Evolutionary conservation across 805 yeast genomes (phyloP).

Genomic region (Clavispora phyllophila): DNA sequence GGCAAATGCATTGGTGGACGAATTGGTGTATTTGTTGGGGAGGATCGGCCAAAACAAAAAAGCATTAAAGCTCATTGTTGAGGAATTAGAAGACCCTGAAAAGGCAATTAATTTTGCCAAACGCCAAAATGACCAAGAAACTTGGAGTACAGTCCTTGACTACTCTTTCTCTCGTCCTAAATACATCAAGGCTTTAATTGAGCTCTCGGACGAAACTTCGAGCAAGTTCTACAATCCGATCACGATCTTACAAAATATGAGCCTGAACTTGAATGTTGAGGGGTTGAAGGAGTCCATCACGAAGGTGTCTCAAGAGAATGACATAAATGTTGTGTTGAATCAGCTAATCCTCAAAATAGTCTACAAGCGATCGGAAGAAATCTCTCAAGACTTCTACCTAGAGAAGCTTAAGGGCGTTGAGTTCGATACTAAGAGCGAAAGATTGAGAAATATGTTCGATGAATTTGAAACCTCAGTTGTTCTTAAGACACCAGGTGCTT

Average conservation of each 20-base stretch:
- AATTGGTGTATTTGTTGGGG: conserved; percentile 76
- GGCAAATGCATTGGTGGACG: conserved; percentile 48
- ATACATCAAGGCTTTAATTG: conserved; percentile 72
- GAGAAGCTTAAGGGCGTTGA: conserved; percentile 25
- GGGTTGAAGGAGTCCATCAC: conserved; percentile 60
- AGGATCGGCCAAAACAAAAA: conserved; percentile 72
- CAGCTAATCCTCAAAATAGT: conserved; percentile 44
- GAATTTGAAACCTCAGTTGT: conserved; percentile 27
- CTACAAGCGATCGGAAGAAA: conserved; percentile 25
- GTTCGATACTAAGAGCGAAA: conserved; percentile 13
- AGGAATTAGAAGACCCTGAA: conserved; percentile 70
- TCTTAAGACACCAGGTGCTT: conserved; percentile 6
- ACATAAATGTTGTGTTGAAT: conserved; percentile 46
- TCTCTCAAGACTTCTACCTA: conserved; percentile 18
- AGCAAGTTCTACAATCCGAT: conserved; percentile 50
- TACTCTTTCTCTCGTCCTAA: conserved; percentile 67
- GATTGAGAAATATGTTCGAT: conserved; percentile 16
- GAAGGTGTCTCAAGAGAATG: conserved; percentile 60
- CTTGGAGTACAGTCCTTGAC: conserved; percentile 73
- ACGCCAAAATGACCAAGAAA: conserved; percentile 61
- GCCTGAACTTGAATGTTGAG: conserved; percentile 54
- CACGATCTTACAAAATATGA: conserved; percentile 62
- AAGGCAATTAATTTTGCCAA: conserved; percentile 78
- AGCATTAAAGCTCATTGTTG: conserved; percentile 74
- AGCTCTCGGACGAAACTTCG: conserved; percentile 55